Base-by-base conservation (phyloP, 208 protist species). In the Wallacemonas sp. region DNA sequence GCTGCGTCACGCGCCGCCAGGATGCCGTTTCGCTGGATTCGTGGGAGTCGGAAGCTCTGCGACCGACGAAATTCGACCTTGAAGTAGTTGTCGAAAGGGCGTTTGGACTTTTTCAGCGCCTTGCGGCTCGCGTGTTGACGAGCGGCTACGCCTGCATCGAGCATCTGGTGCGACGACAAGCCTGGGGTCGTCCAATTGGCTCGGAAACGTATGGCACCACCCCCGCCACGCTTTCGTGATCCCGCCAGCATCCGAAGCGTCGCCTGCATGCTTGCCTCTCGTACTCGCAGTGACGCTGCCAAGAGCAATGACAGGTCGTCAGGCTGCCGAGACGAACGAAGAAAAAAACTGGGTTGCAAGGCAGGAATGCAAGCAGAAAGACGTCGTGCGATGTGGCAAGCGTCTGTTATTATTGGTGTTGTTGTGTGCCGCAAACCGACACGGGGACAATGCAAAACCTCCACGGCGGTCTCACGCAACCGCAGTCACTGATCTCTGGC, bases 1-100 rank as follows among this genome's bases (percentile, higher is more conserved):
- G 79, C 74, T 12, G 73, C 77, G 64, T 73, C 55, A 54, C 69
- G 79, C 33, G 81, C 79, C 13, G 68, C 78, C 2, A 89, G 41
- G n/a, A 53, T 21, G 33, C 85, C 89, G 52, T 74, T 38, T 2
- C 8, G 22, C 34, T 32, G 8, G 19, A 58, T 58, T 21, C 29
- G 19, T 1, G 60, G 53, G 12, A 53, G 32, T 6, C 68, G 54
- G 48, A 66, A 68, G 0, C 54, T 63, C n/a, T 76, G 71, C 5
- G 89, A 89, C 57, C 66, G 65, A 29, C 73, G 78, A 68, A 85
- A 95, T 45, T 76, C 66, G 15, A 72, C 72, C 29, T 78, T 76
- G 57, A 95, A 95, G 74, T 93, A 93, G 48, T 86, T 87, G 29
- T 60, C 67, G 38, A 95, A 95, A 0, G 89, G 89, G 0, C 76